phyloP scores from a whole-genome alignment of 805 yeast species.

The Pichia eremophila region DNA sequence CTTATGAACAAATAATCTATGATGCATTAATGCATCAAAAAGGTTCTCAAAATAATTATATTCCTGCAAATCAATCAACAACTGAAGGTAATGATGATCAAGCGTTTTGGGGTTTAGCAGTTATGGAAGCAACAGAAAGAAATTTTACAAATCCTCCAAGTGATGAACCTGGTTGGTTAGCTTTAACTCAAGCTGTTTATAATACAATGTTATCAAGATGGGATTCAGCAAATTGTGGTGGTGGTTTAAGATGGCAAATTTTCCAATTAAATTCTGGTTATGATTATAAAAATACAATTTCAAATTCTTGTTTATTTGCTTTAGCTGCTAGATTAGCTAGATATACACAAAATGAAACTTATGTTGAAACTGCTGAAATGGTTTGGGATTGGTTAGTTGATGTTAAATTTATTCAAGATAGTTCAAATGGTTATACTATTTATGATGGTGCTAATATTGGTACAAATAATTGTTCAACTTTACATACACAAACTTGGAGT shows the following conservation, averaged over 20 bases:
- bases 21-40: conserved; percentile 58
- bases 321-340: conserved; percentile 78
- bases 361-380: conserved; percentile 62
- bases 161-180: conserved; percentile 44
- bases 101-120: conserved; percentile 87
- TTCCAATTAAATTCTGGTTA: conserved; percentile 84
- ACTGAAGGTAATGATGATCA: conserved; percentile 93
- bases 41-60: conserved; percentile 55
- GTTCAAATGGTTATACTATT: conserved; percentile 29
- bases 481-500: conserved; percentile 49
- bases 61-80: conserved; percentile 72
- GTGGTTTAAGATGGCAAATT: conserved; percentile 90
- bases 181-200: conserved; percentile 74
- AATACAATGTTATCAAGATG: conserved; percentile 77
- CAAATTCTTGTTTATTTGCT: conserved; percentile 77
- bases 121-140: conserved; percentile 74
- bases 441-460: conserved; percentile 52
- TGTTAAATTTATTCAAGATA: conserved; percentile 16
- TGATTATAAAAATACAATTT: conserved; percentile 76
- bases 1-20: conserved; percentile 48
- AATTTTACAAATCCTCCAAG: conserved; percentile 68
- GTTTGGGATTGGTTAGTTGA: conserved; percentile 58
- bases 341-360: conserved; percentile 63
- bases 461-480: conserved; percentile 36
- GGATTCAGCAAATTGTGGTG: conserved; percentile 56